phyloP scores from a whole-genome alignment of 805 yeast species.

The Candida pseudoglaebosa region DNA sequence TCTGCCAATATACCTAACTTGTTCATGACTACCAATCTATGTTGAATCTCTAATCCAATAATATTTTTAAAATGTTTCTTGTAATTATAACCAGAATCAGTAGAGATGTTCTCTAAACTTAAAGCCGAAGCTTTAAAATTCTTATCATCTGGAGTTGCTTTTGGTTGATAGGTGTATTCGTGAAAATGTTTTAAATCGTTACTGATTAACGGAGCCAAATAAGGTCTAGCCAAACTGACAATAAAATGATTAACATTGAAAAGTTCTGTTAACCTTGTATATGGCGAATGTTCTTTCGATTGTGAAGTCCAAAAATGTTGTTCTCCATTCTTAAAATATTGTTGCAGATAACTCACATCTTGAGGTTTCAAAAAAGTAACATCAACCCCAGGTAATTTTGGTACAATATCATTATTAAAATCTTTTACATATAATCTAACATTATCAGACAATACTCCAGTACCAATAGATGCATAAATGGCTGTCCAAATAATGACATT shows the following conservation, averaged over 20 bases:
- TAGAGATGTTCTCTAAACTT: constrained; percentile 24
- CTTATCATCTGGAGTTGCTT: constrained; percentile 3
- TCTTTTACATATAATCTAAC: constrained; percentile 58
- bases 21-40: constrained; percentile 76
- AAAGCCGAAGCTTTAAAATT: constrained; percentile 1
- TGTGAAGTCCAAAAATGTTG: constrained; percentile 13
- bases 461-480: constrained; percentile 77
- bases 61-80: constrained; percentile 46
- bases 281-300: constrained; percentile 51
- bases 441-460: constrained; percentile 58
- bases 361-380: constrained; percentile 41
- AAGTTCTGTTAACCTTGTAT: constrained; percentile 82
- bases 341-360: constrained; percentile 45
- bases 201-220: constrained; percentile 82
- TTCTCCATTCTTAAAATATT: constrained; percentile 27
- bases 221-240: constrained; percentile 89
- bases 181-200: constrained; percentile 75
- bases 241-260: constrained; percentile 93
- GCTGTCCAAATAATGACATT: constrained; percentile 90
- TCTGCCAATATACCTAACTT: constrained; percentile 71
- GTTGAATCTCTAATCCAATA: constrained; percentile 74
- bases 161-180: constrained; percentile 13
- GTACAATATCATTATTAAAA: constrained; percentile 58
- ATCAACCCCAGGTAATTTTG: constrained; percentile 40
- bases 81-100: constrained; percentile 30